Conservation (phyloP, 176 grass and related monocot genomes). For the Oryza punctata region DNA sequence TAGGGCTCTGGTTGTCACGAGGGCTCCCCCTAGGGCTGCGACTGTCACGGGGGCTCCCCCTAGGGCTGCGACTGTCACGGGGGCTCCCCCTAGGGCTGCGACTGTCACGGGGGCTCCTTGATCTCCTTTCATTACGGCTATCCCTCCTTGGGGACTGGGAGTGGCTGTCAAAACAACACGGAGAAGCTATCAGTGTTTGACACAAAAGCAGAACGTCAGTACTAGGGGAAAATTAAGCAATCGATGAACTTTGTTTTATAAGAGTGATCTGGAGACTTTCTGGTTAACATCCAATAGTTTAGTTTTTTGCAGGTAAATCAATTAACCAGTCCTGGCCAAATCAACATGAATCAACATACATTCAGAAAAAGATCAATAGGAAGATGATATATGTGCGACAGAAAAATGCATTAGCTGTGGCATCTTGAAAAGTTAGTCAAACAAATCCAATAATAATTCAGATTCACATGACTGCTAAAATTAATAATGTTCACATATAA, state of each 20-base stretch:
- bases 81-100: conserved; percentile 46
- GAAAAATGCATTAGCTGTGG: background rate
- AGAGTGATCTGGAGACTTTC: background rate
- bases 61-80: conserved; percentile 50
- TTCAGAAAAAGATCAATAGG: background rate
- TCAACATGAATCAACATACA: background rate
- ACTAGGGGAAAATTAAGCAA: background rate
- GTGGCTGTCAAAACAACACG: conserved; percentile 36
- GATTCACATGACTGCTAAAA: background rate
- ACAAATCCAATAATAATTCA: background rate
- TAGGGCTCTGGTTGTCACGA: conserved; percentile 52
- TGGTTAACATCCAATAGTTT: background rate
- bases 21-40: conserved; percentile 62
- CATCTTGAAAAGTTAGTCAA: background rate
- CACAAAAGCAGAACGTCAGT: background rate
- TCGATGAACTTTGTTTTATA: background rate
- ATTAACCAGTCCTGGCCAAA: background rate
- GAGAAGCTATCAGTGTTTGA: conserved; percentile 21
- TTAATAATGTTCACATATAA: background rate
- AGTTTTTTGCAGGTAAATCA: background rate
- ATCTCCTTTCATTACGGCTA: conserved; percentile 50
- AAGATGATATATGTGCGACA: background rate
- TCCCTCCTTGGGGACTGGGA: conserved; percentile 71
- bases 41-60: conserved; percentile 46
- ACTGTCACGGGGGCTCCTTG: conserved; percentile 52